Base-by-base conservation (phyloP, 768 basidiomycete genomes). In the Sistotremastrum niveocremeum region DNA sequence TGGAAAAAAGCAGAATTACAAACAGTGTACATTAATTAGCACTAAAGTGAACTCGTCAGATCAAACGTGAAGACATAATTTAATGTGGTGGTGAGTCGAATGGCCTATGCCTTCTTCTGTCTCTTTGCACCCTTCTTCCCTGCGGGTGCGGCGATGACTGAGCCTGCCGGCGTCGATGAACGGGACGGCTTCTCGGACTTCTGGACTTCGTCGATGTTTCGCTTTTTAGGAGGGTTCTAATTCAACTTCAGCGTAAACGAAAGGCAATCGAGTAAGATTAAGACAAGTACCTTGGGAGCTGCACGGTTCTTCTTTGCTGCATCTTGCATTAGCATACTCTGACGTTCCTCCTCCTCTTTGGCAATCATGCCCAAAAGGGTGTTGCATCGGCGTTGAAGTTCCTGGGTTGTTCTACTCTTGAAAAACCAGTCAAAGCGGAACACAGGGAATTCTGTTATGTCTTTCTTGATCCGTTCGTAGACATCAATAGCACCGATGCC, bases 371-470 rank as follows among this genome's bases (percentile, higher is more conserved):
- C 71, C 30, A 95, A 56, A 35, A 97, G 59, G 2, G 94, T 95
- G 54, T 82, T 82, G 56, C 90, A 95, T 45, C 94, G 67, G 52
- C 94, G 68, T 56, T 82, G 79, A 47, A 98, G 65, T 64, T 98
- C 94, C 56, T 87, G 81, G 3, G 88, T 80, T 7, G 84, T 87
- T 46, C 94, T 68, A 52, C 87, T 89, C 70, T 94, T 93, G 72
- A 91, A 84, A 68, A 95, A 97, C 94, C 91, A 97, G 57, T 97
- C 91, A 56, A 98, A 98, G 20, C 93, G 72, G 68, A 97, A 99
- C 9, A 93, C 84, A 1, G 94, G 93, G 64, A 91, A 97, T 64
- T 98, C 93, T 10, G 79, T 82, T 52, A 98, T 90, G 62, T 98
- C 94, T 62, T 82, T 79, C 74, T 94, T 95, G 65, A 98, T 95